Base-by-base conservation (phyloP, 225 moss, liverwort and hornwort genomes). In the Polytrichum commune region DNA sequence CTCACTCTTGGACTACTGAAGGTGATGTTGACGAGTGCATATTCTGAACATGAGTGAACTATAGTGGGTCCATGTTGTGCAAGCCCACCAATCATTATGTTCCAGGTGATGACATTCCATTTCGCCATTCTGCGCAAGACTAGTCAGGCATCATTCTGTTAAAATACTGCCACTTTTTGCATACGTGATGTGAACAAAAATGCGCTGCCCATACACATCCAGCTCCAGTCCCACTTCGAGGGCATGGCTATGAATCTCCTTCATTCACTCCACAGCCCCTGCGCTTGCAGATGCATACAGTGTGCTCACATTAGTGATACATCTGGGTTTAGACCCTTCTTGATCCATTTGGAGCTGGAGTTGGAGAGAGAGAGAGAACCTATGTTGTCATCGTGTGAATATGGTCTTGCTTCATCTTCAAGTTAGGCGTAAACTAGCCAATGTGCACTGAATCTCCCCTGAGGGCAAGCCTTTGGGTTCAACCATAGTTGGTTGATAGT, bases 171-270 rank as follows among this genome's bases (percentile, higher is more conserved):
- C 63, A 63, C 25, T 29, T 13, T 1, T 63, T 63, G 63, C 63
- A 63, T 25, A 63, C 63, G 29, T 63, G 19, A 9, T 10, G 60
- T 63, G 63, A 28, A 63, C 25, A 63, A 63, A 63, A 63, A 16
- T 28, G 63, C 63, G 13, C 27, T 63, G 25, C 63, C 8, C 27
- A 28, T 25, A 27, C 27, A 63, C 56, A 63, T 63, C 25, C 13
- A 16, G 8, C 27, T 63, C 26, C n/a, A 5, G 25, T 63, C 63
- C 63, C 25, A 63, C 5, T 8, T 26, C 29, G n/a, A 25, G 24
- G 27, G 27, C 23, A 63, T 25, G 25, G 23, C 27, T 28, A 25
- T 25, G 26, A 28, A 29, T 13, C 18, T 29, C 63, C 23, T 25
- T 25, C 16, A 19, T 13, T 26, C 28, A 63, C 23, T 58, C 57